phyloP scores from a whole-genome alignment of 1,139 yeast genomes.

The Blastobotrys buckinghamii region DNA sequence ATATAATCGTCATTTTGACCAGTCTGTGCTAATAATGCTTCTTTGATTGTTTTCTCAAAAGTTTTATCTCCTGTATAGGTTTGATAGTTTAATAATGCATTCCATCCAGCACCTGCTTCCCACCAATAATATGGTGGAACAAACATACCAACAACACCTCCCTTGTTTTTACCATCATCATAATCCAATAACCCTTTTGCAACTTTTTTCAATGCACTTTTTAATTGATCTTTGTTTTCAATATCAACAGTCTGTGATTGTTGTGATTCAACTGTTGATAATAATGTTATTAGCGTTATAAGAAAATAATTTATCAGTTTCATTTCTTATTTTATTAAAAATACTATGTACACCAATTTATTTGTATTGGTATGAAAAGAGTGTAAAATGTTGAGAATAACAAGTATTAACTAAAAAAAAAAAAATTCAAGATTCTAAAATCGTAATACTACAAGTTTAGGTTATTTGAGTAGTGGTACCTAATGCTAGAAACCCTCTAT shows the following conservation, averaged over 20 bases:
- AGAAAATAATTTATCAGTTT: too few species aligned
- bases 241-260: neutral
- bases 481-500: too few species aligned
- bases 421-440: too few species aligned
- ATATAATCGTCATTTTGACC: slow-evolving; percentile 74
- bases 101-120: slow-evolving; percentile 98
- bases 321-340: too few species aligned
- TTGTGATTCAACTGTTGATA: too few species aligned
- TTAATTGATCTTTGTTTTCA: slow-evolving; percentile 27
- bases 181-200: slow-evolving; percentile 7
- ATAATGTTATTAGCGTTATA: too few species aligned
- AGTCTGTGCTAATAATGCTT: slow-evolving; percentile 65
- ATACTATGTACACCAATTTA: too few species aligned
- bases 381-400: too few species aligned
- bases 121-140: slow-evolving; percentile 88
- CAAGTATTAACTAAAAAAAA: too few species aligned
- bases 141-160: slow-evolving; percentile 67
- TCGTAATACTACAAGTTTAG: too few species aligned
- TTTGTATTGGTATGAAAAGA: too few species aligned
- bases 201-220: slow-evolving; percentile 43
- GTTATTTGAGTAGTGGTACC: too few species aligned
- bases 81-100: slow-evolving; percentile 73
- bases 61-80: slow-evolving; percentile 67
- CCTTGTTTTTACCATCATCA: neutral
- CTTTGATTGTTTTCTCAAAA: slow-evolving; percentile 51